These are phyloP conservation scores for Colletotrichum sp. DNA, from an alignment of 2,329 filamentous ascomycete genomes.

Conservation along the genomic window DNA sequence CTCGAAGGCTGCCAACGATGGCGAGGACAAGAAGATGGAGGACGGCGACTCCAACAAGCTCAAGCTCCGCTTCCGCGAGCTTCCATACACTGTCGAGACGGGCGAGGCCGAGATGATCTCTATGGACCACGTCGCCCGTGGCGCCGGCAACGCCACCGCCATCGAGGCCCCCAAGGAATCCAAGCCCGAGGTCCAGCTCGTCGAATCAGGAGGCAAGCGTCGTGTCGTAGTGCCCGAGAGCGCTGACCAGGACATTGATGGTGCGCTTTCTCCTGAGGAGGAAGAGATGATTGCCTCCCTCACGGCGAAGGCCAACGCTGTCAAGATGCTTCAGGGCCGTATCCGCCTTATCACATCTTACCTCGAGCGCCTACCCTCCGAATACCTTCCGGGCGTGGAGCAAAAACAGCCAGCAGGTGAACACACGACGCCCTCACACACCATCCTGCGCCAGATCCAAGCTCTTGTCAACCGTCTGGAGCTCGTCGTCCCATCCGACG, in stretches of 20 bases:
- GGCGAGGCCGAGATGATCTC: constrained; percentile 98
- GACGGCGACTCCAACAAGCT: constrained; percentile 58
- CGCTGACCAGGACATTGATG: constrained; percentile 30
- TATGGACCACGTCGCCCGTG: constrained; percentile 89
- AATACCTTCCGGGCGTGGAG: constrained; percentile 59
- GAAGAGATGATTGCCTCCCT: constrained; percentile 70
- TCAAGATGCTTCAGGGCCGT: constrained; percentile 88
- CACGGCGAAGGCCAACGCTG: constrained; percentile 87
- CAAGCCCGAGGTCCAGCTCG: constrained; percentile 44
- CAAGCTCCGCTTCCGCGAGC: constrained; percentile 78
- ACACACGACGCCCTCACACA: constrained; percentile 61
- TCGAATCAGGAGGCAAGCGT: constrained; percentile 55
- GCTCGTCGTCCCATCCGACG: constrained; percentile 76
- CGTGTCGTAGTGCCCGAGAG: constrained; percentile 38
- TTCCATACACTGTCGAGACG: constrained; percentile 89
- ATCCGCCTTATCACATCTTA: constrained; percentile 78
- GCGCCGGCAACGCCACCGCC: constrained; percentile 80
- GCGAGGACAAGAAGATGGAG: constrained; percentile 75
- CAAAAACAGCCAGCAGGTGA: constrained; percentile 32
- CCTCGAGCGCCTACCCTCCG: constrained; percentile 73
- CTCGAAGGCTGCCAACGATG: constrained; percentile 45
- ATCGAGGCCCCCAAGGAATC: constrained; percentile 45
- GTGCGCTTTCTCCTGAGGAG: constrained; percentile 60
- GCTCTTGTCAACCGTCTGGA: constrained; percentile 84
- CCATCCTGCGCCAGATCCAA: constrained; percentile 86